Conservation (phyloP, 495 filamentous ascomycete genomes). For the Ascobolus immersus region DNA sequence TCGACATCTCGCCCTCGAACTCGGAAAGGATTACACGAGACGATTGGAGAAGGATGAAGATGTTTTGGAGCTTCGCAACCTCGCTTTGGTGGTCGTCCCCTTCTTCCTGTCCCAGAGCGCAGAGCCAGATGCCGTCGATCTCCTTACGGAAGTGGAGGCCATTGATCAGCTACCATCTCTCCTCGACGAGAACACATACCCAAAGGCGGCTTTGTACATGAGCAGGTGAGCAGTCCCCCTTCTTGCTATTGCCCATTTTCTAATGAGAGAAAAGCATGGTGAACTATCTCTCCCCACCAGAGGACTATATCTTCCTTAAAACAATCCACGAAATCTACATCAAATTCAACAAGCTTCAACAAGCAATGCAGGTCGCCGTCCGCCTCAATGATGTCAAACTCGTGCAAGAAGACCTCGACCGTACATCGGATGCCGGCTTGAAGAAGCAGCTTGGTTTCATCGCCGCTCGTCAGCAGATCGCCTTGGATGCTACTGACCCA, state of each 20-base stretch:
- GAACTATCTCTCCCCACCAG: conserved; percentile 82
- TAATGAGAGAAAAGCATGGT: conserved; percentile 42
- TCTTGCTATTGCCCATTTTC: not conserved
- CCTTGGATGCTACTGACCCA: conserved; percentile 46
- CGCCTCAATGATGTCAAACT: conserved; percentile 65
- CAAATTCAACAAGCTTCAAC: conserved; percentile 66
- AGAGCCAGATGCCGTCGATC: conserved; percentile 89
- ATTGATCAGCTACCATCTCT: conserved; percentile 77
- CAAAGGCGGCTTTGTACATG: conserved; percentile 88
- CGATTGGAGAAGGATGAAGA: conserved; percentile 39
- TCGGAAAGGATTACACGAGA: conserved; percentile 75
- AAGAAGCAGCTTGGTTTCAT: conserved; percentile 91
- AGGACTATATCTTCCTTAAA: conserved; percentile 79
- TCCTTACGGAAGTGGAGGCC: conserved; percentile 89
- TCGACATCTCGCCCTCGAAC: conserved; percentile 80
- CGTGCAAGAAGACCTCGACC: conserved; percentile 51
- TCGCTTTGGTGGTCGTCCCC: conserved; percentile 63
- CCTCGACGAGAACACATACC: conserved; percentile 80
- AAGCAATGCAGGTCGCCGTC: conserved; percentile 84
- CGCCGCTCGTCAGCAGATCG: conserved; percentile 72
- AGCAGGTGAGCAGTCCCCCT: conserved; percentile 27
- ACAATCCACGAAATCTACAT: conserved; percentile 84
- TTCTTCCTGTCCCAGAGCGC: conserved; percentile 94
- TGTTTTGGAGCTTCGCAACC: conserved; percentile 45
- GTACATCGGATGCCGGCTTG: conserved; percentile 53